Conservation (phyloP, 139 green algal genomes). For the Micractinium sp. region DNA sequence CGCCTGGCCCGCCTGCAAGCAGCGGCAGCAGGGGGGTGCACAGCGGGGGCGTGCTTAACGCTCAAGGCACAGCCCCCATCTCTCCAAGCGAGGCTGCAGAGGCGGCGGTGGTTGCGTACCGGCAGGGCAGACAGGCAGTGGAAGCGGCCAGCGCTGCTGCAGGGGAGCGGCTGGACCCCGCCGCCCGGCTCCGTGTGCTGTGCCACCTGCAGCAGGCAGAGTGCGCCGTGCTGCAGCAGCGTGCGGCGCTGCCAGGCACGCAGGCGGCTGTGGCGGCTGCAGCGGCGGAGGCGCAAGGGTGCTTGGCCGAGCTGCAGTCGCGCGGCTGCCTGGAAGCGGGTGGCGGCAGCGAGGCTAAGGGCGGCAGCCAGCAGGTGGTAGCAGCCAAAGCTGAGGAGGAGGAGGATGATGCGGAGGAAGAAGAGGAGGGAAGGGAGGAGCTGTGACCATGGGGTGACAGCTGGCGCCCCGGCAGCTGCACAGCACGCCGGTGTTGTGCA, state of each 20-base stretch:
- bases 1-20: not conserved
- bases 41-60: not conserved
- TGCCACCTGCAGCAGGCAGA: slow-evolving; percentile 22
- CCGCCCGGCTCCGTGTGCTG: not conserved
- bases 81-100: not conserved
- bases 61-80: not conserved
- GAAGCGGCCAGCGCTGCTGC: not conserved
- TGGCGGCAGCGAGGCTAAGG: not conserved
- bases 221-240: not conserved
- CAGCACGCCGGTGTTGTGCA: too few relatives aligned
- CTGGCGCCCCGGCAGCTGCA: too few relatives aligned
- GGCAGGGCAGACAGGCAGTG: not conserved
- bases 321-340: not conserved
- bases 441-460: not conserved
- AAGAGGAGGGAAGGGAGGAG: not conserved
- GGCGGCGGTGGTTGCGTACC: slow-evolving; percentile 6
- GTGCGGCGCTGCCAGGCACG: not conserved
- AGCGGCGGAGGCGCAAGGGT: not conserved
- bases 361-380: not conserved
- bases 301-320: not conserved
- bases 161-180: not conserved
- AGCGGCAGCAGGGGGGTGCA: too few relatives aligned
- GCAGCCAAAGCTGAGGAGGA: not conserved
- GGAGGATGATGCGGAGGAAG: not conserved
- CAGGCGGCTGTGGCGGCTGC: not conserved